A percentile compares a stretch with the other conserved stretches of the same genome.
These are phyloP conservation scores for Glycine soja DNA, from an alignment of 306 rosid species.

Conservation along the genomic window DNA sequence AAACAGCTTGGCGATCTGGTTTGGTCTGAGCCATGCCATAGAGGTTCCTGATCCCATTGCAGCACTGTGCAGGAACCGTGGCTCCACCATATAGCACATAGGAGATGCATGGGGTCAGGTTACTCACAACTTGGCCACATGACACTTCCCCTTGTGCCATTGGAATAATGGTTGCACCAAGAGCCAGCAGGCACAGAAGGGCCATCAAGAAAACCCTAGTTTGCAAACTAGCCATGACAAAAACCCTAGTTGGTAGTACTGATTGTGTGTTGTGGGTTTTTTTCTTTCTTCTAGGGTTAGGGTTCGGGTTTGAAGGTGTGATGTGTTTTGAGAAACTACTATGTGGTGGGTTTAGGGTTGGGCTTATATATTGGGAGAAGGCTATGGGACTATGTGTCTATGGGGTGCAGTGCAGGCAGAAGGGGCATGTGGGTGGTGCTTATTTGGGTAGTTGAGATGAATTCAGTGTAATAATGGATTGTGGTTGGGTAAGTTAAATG, in stretches of 20 bases:
- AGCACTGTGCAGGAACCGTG: conserved; percentile 43
- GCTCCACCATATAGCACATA: conserved; percentile 45
- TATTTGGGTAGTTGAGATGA: conserved; percentile 48
- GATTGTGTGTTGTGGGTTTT: too few relatives aligned
- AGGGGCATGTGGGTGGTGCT: conserved; percentile 25
- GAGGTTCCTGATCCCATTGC: conserved; percentile 57
- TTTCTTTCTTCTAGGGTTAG: too few relatives aligned
- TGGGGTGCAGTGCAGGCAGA: neutral
- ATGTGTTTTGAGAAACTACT: neutral
- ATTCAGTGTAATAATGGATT: conserved; percentile 46
- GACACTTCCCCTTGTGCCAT: conserved; percentile 44
- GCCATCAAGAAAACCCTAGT: conserved; percentile 39
- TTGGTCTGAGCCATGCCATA: conserved; percentile 54
- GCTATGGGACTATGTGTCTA: too few relatives aligned
- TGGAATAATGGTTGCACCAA: conserved; percentile 16
- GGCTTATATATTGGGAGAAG: conserved; percentile 21
- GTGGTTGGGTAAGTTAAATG: conserved; percentile 48
- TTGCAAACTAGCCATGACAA: conserved; percentile 44
- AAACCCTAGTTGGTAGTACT: neutral
- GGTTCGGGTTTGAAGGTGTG: neutral
- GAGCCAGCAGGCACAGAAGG: conserved; percentile 42
- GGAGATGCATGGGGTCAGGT: conserved; percentile 50
- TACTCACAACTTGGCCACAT: conserved; percentile 51
- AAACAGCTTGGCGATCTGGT: conserved; percentile 59
- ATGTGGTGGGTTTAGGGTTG: neutral